phyloP scores from a whole-genome alignment of 257 asterid genomes.

The Parsonsia alboflavescens region DNA sequence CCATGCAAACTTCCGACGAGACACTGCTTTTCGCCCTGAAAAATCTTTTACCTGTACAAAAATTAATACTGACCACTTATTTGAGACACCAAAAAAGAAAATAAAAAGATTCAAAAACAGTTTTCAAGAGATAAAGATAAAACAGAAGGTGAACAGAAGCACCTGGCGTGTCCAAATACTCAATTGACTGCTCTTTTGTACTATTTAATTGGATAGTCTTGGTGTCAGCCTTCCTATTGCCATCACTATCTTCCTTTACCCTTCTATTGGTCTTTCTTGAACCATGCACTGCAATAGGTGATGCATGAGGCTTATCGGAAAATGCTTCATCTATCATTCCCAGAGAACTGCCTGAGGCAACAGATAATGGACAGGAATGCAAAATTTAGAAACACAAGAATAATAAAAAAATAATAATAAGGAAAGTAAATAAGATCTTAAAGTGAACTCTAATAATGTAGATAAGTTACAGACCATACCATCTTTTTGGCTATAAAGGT shows the following conservation, averaged over 20 bases:
- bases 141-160: slow-evolving; percentile 13
- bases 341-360: slow-evolving; percentile 30
- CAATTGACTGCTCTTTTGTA: slow-evolving; percentile 38
- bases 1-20: slow-evolving; percentile 31
- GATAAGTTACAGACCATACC: slow-evolving; percentile 31
- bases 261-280: slow-evolving; percentile 36
- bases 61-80: slow-evolving; percentile 3
- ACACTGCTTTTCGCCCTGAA: slow-evolving; percentile 37
- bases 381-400: background rate
- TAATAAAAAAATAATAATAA: slow-evolving; percentile 6
- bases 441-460: slow-evolving; percentile 2
- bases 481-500: slow-evolving; percentile 31
- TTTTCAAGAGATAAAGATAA: slow-evolving; percentile 2
- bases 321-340: slow-evolving; percentile 21
- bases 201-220: slow-evolving; percentile 15
- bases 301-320: slow-evolving; percentile 32
- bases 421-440: background rate
- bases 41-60: slow-evolving; percentile 39
- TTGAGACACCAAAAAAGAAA: slow-evolving; percentile 6
- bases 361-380: slow-evolving; percentile 11
- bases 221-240: slow-evolving; percentile 18
- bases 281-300: slow-evolving; percentile 23
- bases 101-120: slow-evolving; percentile 4
- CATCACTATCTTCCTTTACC: slow-evolving; percentile 26
- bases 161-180: slow-evolving; percentile 47